Evolutionary conservation across 768 basidiomycete genomes (phyloP).

Genomic region (Cantharellus cinnabarinus): DNA sequence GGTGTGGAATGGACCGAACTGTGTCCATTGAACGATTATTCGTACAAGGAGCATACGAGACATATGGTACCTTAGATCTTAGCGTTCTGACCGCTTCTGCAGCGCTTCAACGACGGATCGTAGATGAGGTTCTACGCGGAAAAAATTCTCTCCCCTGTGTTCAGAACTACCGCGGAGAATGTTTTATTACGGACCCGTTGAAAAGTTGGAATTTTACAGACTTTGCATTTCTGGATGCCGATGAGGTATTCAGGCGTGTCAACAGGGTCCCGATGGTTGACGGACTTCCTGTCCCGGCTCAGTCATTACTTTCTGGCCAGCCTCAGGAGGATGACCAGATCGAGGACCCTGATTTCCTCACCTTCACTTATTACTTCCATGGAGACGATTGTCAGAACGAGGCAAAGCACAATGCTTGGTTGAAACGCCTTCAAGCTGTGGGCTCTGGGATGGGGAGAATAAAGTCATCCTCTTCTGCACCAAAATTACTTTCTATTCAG

Average conservation of each 20-base stretch:
- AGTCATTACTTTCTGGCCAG: not conserved
- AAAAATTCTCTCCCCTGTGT: not conserved
- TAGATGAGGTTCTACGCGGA: not conserved
- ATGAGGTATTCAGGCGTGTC: not conserved
- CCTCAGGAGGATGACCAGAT: not conserved
- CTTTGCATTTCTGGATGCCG: not conserved
- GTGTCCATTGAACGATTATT: constrained; percentile 23
- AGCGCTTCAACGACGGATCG: not conserved
- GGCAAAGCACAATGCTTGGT: constrained; percentile 14
- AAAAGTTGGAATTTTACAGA: not conserved
- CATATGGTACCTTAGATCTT: not conserved
- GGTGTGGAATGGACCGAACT: constrained; percentile 50
- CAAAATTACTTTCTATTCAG: constrained; percentile 27
- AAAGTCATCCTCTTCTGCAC: constrained; percentile 23
- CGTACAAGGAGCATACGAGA: not conserved
- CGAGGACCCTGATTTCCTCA: not conserved
- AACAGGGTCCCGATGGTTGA: not conserved
- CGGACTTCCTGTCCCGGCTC: not conserved
- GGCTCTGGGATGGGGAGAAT: constrained; percentile 21
- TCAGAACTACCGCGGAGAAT: not conserved
- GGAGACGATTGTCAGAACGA: not conserved
- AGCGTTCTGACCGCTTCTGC: not conserved
- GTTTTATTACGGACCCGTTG: not conserved
- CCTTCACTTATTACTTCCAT: not conserved
- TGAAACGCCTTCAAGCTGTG: constrained; percentile 24